These are phyloP conservation scores for Takakia lepidozioides DNA, from an alignment of 225 moss, liverwort and hornwort species.

Conservation along the genomic window DNA sequence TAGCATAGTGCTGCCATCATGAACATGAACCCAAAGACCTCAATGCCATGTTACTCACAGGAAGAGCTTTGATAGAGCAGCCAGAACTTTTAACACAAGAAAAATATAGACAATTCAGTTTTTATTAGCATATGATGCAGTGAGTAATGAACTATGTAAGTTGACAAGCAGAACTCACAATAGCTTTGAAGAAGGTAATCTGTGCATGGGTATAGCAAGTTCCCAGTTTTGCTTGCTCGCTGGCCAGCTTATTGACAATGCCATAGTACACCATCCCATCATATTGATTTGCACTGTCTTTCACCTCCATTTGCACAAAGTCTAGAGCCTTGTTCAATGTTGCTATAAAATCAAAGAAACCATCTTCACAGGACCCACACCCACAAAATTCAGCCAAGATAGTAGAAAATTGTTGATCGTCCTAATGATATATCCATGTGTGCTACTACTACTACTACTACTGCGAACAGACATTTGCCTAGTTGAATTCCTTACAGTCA, in stretches of 20 bases:
- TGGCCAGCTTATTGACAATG: slow-evolving; percentile 71
- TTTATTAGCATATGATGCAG: neutral
- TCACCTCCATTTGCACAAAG: slow-evolving; percentile 80
- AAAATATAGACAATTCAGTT: too few relatives aligned
- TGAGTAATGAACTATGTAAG: neutral
- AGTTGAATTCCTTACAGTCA: too few relatives aligned
- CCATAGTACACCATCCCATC: slow-evolving; percentile 70
- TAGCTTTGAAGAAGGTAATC: slow-evolving; percentile 78
- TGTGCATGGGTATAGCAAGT: slow-evolving; percentile 61
- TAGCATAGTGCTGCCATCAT: too few relatives aligned
- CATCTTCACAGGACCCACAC: slow-evolving; percentile 13
- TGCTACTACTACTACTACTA: too few relatives aligned
- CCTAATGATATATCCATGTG: too few relatives aligned
- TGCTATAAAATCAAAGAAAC: slow-evolving; percentile 53
- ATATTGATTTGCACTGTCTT: slow-evolving; percentile 72
- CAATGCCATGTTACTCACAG: too few relatives aligned
- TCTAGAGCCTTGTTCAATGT: slow-evolving; percentile 80
- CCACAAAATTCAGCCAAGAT: too few relatives aligned
- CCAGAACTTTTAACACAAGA: too few relatives aligned
- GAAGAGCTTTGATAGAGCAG: too few relatives aligned
- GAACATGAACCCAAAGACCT: too few relatives aligned
- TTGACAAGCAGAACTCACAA: slow-evolving; percentile 31
- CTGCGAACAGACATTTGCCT: too few relatives aligned
- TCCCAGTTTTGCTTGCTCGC: slow-evolving; percentile 80
- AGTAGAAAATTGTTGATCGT: too few relatives aligned